These are phyloP conservation scores for Gossypium davidsonii DNA, from an alignment of 441 rosid species.

Conservation along the genomic window DNA sequence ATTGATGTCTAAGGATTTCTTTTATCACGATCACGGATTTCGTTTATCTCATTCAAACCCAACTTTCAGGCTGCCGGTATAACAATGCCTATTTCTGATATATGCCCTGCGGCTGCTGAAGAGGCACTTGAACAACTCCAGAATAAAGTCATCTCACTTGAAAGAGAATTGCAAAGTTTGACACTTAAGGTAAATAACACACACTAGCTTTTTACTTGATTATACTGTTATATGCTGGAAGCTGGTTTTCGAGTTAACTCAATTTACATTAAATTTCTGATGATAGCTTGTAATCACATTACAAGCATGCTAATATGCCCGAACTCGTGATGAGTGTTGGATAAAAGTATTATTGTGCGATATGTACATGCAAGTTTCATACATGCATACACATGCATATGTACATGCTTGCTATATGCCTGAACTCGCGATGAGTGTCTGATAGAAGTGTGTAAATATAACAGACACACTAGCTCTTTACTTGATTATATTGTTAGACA, in stretches of 20 bases:
- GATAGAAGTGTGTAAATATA: too few relatives aligned
- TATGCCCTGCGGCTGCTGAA: constrained; percentile 63
- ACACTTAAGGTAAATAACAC: constrained; percentile 43
- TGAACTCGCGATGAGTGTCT: too few relatives aligned
- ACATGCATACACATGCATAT: too few relatives aligned
- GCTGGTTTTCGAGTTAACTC: too few relatives aligned
- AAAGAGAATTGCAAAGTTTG: constrained; percentile 64
- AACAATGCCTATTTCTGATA: constrained; percentile 40
- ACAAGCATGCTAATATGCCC: too few relatives aligned
- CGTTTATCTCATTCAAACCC: neutral
- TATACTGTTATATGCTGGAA: neutral
- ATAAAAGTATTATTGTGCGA: too few relatives aligned
- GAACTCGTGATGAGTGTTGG: too few relatives aligned
- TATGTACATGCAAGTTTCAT: too few relatives aligned
- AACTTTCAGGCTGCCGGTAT: constrained; percentile 59
- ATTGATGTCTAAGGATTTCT: neutral
- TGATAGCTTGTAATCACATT: neutral
- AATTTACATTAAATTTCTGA: neutral
- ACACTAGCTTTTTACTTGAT: neutral
- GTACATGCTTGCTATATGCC: too few relatives aligned
- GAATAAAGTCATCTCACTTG: constrained; percentile 47
- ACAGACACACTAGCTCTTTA: too few relatives aligned
- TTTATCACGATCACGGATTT: neutral
- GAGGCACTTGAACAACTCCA: constrained; percentile 71
- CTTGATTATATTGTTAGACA: too few relatives aligned